phyloP scores from a whole-genome alignment of 805 yeast species.

The Candida anglica region DNA sequence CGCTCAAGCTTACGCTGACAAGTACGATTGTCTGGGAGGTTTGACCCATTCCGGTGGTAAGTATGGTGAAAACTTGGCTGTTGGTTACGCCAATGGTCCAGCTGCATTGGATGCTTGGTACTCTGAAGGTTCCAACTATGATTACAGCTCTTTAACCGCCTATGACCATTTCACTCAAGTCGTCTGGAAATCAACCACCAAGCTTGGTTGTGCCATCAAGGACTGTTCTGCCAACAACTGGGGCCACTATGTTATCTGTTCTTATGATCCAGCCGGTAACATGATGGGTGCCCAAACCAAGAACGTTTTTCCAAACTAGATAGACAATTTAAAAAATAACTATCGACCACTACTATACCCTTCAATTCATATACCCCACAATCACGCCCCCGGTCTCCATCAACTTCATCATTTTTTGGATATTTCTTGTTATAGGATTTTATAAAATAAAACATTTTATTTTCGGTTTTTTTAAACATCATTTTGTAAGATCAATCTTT shows the following conservation, averaged over 20 bases:
- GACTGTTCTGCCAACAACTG: constrained; percentile 44
- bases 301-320: constrained; percentile 25
- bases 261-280: constrained; percentile 75
- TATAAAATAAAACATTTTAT: too few species aligned
- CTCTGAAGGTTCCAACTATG: constrained; percentile 29
- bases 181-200: constrained; percentile 62
- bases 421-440: too few species aligned
- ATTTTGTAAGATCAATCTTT: too few species aligned
- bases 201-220: constrained; percentile 70
- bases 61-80: constrained; percentile 40
- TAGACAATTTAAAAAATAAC: too few species aligned
- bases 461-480: too few species aligned
- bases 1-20: constrained; percentile 45
- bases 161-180: constrained; percentile 73
- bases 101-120: constrained; percentile 39
- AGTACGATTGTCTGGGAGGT: constrained; percentile 45
- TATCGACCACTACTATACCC: too few species aligned
- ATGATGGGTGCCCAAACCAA: constrained; percentile 40
- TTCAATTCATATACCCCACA: too few species aligned
- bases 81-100: constrained; percentile 29
- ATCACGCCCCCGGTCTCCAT: too few species aligned
- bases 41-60: constrained; percentile 35
- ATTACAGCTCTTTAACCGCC: constrained; percentile 28
- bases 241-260: constrained; percentile 67
- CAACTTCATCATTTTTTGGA: too few species aligned